A percentile compares a stretch with the other conserved stretches of the same genome.
phyloP scores from a whole-genome alignment of 2,329 filamentous ascomycete genomes.

The Lasiodiplodia sp. region DNA sequence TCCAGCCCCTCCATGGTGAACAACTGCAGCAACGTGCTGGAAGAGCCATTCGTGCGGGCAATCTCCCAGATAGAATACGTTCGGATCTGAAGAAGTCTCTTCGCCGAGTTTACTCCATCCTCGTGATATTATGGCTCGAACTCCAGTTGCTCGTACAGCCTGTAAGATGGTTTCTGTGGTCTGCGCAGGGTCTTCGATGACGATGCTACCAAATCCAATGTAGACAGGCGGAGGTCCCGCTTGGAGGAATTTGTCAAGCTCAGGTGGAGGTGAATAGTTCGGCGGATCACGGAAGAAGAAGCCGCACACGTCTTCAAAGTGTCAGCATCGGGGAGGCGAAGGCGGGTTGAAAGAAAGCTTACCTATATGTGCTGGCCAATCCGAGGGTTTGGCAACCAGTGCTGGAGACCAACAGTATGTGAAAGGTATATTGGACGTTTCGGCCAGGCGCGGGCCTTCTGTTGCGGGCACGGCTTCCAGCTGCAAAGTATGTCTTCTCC shows the following conservation, averaged over 20 bases:
- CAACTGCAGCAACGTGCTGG: conserved; percentile 60
- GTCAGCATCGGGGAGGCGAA: background rate
- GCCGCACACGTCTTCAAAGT: conserved; percentile 44
- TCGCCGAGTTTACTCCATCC: conserved; percentile 59
- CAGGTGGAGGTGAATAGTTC: conserved; percentile 49
- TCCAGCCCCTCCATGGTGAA: conserved; percentile 67
- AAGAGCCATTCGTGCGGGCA: conserved; percentile 66
- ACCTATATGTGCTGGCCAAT: conserved; percentile 51
- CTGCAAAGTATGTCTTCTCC: conserved; percentile 45
- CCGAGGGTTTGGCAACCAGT: conserved; percentile 49
- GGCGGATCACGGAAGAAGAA: conserved; percentile 54
- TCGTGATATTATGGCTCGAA: conserved; percentile 61
- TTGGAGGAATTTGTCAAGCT: conserved; percentile 53
- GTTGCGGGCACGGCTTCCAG: conserved; percentile 54
- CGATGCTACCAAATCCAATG: conserved; percentile 65
- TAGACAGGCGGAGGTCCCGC: conserved; percentile 60
- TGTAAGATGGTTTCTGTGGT: conserved; percentile 56
- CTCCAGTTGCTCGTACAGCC: conserved; percentile 47
- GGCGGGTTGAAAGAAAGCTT: background rate
- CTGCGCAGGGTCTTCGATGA: conserved; percentile 57
- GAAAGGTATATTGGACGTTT: conserved; percentile 49
- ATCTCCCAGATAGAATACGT: conserved; percentile 61
- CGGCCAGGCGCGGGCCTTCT: conserved; percentile 47
- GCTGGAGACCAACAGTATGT: conserved; percentile 57
- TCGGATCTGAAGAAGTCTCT: conserved; percentile 30